Conservation (phyloP, 768 basidiomycete genomes). For the Wakefieldia striispora region DNA sequence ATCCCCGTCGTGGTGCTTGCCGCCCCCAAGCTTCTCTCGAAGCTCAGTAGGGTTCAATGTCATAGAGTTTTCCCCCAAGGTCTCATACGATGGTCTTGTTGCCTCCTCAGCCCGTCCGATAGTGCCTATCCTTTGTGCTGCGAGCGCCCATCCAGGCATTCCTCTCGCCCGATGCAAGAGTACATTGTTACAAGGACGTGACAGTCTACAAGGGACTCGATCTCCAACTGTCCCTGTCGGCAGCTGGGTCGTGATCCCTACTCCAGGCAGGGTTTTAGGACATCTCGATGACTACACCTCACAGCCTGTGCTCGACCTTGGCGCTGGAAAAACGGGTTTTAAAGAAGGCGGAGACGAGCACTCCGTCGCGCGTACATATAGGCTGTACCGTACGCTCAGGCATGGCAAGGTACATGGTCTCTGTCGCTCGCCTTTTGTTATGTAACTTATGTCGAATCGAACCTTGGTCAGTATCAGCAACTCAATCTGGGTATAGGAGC, state of each 20-base stretch:
- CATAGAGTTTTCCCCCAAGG: too few species aligned
- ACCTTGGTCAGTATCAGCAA: neutral
- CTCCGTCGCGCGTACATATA: neutral
- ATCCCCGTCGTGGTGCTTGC: too few species aligned
- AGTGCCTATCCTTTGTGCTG: slow-evolving; percentile 45
- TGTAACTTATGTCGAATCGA: neutral
- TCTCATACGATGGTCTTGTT: too few species aligned
- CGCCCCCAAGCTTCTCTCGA: too few species aligned
- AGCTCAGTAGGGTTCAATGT: too few species aligned
- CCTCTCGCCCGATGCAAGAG: neutral
- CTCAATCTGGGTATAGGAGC: slow-evolving; percentile 21
- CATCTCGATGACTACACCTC: slow-evolving; percentile 30
- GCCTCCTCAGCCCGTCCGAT: too few species aligned
- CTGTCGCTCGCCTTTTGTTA: slow-evolving; percentile 38
- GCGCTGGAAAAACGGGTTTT: slow-evolving; percentile 33
- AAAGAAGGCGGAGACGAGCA: too few species aligned
- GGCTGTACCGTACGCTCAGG: slow-evolving; percentile 40
- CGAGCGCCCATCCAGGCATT: slow-evolving; percentile 2
- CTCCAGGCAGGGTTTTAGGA: slow-evolving; percentile 41
- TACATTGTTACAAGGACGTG: slow-evolving; percentile 27
- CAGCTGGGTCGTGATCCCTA: slow-evolving; percentile 40
- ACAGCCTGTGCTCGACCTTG: slow-evolving; percentile 26
- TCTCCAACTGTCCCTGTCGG: slow-evolving; percentile 33
- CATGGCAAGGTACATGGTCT: slow-evolving; percentile 41
- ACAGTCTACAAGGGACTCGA: slow-evolving; percentile 37